A percentile compares a stretch with the other conserved stretches of the same genome.
Conservation (phyloP, 163 green algal genomes). For the Prototheca stagnorum region DNA sequence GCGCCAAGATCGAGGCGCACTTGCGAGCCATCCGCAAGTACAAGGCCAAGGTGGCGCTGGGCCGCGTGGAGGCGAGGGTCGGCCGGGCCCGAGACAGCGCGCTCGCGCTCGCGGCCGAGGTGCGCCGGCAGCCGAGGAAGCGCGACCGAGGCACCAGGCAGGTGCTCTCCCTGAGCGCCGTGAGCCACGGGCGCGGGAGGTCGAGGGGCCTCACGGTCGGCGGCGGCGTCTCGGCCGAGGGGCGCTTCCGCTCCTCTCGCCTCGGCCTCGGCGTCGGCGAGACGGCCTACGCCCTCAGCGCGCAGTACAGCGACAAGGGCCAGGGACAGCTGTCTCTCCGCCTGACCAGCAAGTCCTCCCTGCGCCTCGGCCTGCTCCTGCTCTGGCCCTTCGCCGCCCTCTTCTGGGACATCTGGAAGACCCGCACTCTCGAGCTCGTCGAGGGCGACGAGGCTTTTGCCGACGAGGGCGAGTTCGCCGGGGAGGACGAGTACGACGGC, state of each 20-base stretch:
- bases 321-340: slow-evolving; percentile 10
- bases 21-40: too few species aligned
- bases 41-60: too few species aligned
- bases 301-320: slow-evolving; percentile 22
- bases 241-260: slow-evolving; percentile 11
- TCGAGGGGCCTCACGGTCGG: slow-evolving; percentile 5
- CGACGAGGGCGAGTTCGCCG: too few species aligned
- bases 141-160: too few species aligned
- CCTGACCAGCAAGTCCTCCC: slow-evolving; percentile 19
- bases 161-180: too few species aligned
- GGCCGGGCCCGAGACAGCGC: too few species aligned
- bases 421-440: background rate
- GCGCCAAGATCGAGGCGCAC: too few species aligned
- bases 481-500: too few species aligned
- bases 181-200: too few species aligned
- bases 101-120: too few species aligned
- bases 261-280: slow-evolving; percentile 8
- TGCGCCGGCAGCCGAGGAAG: too few species aligned
- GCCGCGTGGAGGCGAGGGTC: too few species aligned
- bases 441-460: background rate
- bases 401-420: slow-evolving; percentile 16
- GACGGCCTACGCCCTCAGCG: slow-evolving; percentile 13
- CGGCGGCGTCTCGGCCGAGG: slow-evolving; percentile 20
- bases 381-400: slow-evolving; percentile 9
- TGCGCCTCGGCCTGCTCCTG: slow-evolving; percentile 12